Evolutionary conservation across 179 eudicot species (phyloP), one percentile per base, ranked within the genome.

Genomic region (Spinacia oleracea): DNA sequence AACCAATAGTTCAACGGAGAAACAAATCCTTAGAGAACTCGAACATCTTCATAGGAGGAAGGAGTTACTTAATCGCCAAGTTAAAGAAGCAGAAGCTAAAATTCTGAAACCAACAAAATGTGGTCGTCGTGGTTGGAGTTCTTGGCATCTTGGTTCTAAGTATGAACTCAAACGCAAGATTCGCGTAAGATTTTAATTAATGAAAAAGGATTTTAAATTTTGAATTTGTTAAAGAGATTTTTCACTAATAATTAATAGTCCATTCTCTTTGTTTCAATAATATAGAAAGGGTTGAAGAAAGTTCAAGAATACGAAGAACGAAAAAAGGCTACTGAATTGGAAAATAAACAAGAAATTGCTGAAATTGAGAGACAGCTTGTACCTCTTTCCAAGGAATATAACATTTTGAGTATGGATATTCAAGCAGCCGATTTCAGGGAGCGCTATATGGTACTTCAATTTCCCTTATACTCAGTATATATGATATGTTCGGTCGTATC

Each of bases 1-100:
- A 12, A 58, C 40, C 34, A 76, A 65, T 12, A 9, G 53, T 15
- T 62, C 21, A 10, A 60, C 48, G 50, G 46, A 77, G 73, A 77
- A 50, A 32, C 35, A 45, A 5, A 50, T 65, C 7, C 7, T 34
- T 1, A 77, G 12, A 35, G 73, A 77, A 51, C 25, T 77, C 35
- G 56, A 32, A 23, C 8, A 14, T 67, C 59, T 66, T 0, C 64
- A 50, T 10, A 0, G 59, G 20, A 67, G 48, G 35, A 50, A 12
- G 16, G 73, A 77, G 5, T 4, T 66, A 66, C 56, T 66, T 51
- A 45, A 63, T 34, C 59, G 23, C 38, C 18, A 64, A 27, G 71
- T 76, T 7, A 51, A 53, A 66, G 73, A 66, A 66, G 79, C 59
- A 50, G 64, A 65, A 50, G 79, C 50, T 48, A 56, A 14, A 46